Evolutionary conservation across 2,329 filamentous ascomycete species (phyloP).

Genomic region (Pezicula rhizophila): DNA sequence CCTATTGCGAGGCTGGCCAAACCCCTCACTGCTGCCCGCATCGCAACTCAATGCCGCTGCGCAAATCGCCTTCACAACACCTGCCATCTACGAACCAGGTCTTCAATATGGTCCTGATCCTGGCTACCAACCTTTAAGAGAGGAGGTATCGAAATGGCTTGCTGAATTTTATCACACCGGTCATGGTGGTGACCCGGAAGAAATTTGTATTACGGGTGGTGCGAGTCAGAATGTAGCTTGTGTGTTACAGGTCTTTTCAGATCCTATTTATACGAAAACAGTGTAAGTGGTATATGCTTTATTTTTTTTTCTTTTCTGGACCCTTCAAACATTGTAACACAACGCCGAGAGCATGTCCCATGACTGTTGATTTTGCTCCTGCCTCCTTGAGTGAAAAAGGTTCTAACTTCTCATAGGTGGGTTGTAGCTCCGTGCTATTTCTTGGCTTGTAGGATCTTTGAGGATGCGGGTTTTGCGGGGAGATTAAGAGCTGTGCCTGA

Average conservation of each 20-base stretch:
- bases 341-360: too few relatives aligned
- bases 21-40: conserved; percentile 30
- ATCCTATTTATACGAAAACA: conserved; percentile 66
- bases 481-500: conserved; percentile 67
- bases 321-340: too few relatives aligned
- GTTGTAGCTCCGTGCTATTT: conserved; percentile 79
- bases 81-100: conserved; percentile 52
- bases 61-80: conserved; percentile 53
- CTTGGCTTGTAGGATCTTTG: conserved; percentile 78
- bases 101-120: conserved; percentile 75
- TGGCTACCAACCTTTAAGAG: conserved; percentile 65
- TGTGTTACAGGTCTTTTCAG: conserved; percentile 73
- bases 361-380: too few relatives aligned
- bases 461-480: conserved; percentile 68
- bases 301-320: too few relatives aligned
- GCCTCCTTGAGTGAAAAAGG: too few relatives aligned
- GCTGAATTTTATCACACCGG: conserved; percentile 42
- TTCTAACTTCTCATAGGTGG: conserved; percentile 39
- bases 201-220: conserved; percentile 78
- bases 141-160: conserved; percentile 66
- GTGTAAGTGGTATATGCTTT: conserved; percentile 33
- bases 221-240: conserved; percentile 78
- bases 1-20: conserved; percentile 64
- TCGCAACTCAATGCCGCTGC: conserved; percentile 32
- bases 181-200: conserved; percentile 35